Percentiles rank a stretch among this genome's conserved stretches.
These are phyloP conservation scores for Priceomyces fermenticarens DNA, from an alignment of 805 yeast genomes.

Conservation along the genomic window DNA sequence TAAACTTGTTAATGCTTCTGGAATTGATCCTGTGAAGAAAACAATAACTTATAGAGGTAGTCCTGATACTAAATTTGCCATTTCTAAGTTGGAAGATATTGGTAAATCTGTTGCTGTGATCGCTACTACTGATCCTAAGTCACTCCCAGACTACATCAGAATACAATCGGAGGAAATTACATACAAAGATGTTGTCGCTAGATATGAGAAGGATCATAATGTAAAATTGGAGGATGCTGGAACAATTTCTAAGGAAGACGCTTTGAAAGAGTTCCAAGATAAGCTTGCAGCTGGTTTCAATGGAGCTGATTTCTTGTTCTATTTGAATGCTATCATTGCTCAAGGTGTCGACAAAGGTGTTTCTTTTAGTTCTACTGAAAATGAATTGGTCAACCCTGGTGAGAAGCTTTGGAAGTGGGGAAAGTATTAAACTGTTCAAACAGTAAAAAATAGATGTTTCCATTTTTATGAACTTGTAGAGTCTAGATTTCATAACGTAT, in stretches of 20 bases:
- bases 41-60: constrained; percentile 39
- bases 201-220: constrained; percentile 38
- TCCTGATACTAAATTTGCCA: constrained; percentile 31
- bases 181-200: constrained; percentile 34
- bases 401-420: constrained; percentile 38
- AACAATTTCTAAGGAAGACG: constrained; percentile 24
- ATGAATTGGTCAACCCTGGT: constrained; percentile 35
- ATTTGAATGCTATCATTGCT: constrained; percentile 31
- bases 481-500: no score
- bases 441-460: no score
- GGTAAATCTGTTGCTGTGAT: constrained; percentile 43
- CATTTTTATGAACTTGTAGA: no score
- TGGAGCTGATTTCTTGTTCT: constrained; percentile 30
- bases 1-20: constrained; percentile 31
- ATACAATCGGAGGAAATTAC: constrained; percentile 41
- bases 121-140: constrained; percentile 32
- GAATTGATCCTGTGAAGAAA: constrained; percentile 30
- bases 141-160: constrained; percentile 45
- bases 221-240: constrained; percentile 31
- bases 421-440: constrained; percentile 18
- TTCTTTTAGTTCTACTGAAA: constrained; percentile 17
- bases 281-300: constrained; percentile 28
- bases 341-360: constrained; percentile 44
- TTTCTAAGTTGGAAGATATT: constrained; percentile 39
- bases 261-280: constrained; percentile 24